These are phyloP conservation scores for Acidomyces sp. DNA, from an alignment of 495 filamentous ascomycete species.

Conservation along the genomic window DNA sequence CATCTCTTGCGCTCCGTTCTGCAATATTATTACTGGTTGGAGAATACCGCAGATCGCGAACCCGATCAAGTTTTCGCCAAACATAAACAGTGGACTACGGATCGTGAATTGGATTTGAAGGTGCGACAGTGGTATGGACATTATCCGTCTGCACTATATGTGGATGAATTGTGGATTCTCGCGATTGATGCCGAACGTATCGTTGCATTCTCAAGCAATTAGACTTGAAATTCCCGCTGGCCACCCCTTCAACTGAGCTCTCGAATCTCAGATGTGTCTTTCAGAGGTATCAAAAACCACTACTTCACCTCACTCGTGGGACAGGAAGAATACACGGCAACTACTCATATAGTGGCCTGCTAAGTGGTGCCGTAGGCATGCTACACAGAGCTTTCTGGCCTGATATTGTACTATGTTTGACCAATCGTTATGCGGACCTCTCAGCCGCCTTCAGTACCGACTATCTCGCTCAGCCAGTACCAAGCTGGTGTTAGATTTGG, in stretches of 20 bases:
- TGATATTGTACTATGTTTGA: slow-evolving; percentile 26
- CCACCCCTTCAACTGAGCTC: slow-evolving; percentile 28
- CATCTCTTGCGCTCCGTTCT: slow-evolving; percentile 28
- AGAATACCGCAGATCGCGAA: slow-evolving; percentile 30
- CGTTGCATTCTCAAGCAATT: slow-evolving; percentile 31
- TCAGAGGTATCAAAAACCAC: slow-evolving; percentile 27
- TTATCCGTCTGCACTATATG: slow-evolving; percentile 28
- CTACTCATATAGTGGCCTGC: slow-evolving; percentile 25
- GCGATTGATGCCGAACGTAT: slow-evolving; percentile 27
- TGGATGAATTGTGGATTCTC: slow-evolving; percentile 32
- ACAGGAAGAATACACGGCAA: slow-evolving; percentile 26
- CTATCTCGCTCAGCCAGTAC: slow-evolving; percentile 30
- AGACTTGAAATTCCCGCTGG: slow-evolving; percentile 31
- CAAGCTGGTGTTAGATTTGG: slow-evolving; percentile 31
- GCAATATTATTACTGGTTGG: slow-evolving; percentile 30
- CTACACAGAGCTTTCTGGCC: slow-evolving; percentile 30
- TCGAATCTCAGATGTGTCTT: slow-evolving; percentile 29
- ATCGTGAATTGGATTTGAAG: slow-evolving; percentile 29
- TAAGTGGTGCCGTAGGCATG: slow-evolving; percentile 29
- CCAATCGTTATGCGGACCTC: slow-evolving; percentile 30
- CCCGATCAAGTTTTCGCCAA: slow-evolving; percentile 27
- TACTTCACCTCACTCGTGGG: slow-evolving; percentile 19
- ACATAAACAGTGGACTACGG: slow-evolving; percentile 29
- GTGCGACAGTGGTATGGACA: slow-evolving; percentile 32
- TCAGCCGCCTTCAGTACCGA: slow-evolving; percentile 29